Conservation (phyloP, 805 yeast genomes). For the Alloascoidea africana region DNA sequence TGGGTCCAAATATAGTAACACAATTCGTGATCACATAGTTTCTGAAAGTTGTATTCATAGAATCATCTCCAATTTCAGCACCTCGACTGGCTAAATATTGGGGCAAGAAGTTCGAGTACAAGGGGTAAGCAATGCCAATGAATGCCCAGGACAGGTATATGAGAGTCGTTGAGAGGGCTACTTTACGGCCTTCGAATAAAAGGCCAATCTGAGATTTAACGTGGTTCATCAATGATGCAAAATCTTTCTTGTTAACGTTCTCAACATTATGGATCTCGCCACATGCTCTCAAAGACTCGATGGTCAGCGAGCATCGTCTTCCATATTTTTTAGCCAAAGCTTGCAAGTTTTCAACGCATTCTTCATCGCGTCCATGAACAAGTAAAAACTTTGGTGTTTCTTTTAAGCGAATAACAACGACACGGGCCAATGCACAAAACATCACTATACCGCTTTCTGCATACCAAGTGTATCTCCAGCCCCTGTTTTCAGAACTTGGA, state of each 20-base stretch:
- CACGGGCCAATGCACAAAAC: slow-evolving; percentile 30
- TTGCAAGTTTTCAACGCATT: slow-evolving; percentile 29
- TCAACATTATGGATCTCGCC: slow-evolving; percentile 21
- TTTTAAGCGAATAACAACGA: slow-evolving; percentile 27
- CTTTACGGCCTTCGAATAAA: slow-evolving; percentile 29
- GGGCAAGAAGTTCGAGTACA: slow-evolving; percentile 39
- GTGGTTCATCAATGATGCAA: too few relatives aligned
- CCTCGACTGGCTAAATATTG: slow-evolving; percentile 36
- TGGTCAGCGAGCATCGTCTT: slow-evolving; percentile 24
- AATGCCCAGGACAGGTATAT: slow-evolving; percentile 37
- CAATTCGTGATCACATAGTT: slow-evolving; percentile 25
- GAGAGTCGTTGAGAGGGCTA: slow-evolving; percentile 29
- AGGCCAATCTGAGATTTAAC: too few relatives aligned
- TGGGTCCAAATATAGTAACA: slow-evolving; percentile 36
- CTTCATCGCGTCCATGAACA: slow-evolving; percentile 34
- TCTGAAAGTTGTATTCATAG: slow-evolving; percentile 12
- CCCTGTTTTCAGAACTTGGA: slow-evolving; percentile 30
- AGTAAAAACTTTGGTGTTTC: slow-evolving; percentile 44
- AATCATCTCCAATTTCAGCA: slow-evolving; percentile 16
- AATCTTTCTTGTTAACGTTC: too few relatives aligned
- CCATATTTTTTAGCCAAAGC: slow-evolving; percentile 33
- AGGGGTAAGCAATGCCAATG: slow-evolving; percentile 41
- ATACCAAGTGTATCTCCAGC: slow-evolving; percentile 48
- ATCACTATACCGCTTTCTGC: slow-evolving; percentile 37
- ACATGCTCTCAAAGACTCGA: slow-evolving; percentile 29